Base-by-base conservation (phyloP, 169 alveolate genomes). In the Plasmodium coatneyi region DNA sequence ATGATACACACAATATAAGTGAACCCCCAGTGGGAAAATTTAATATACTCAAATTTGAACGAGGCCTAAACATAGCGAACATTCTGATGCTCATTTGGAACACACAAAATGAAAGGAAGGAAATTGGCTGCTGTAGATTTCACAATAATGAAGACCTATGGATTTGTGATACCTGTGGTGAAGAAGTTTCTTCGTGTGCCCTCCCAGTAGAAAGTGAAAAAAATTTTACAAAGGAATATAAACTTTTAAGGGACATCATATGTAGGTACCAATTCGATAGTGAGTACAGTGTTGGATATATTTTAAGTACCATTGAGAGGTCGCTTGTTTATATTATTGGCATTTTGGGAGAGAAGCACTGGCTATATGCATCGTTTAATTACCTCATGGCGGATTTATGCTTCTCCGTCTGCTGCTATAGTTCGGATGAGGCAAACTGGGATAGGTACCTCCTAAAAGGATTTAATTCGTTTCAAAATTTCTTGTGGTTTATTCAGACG, bases 281-380 rank as follows among this genome's bases (percentile, higher is more conserved):
- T 49, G 80, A 71, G n/a, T 49, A 34, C 9, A 41, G 52, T 70
- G 25, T 49, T 71, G 84, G 49, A n/a, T 34, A 25, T 9, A 41
- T 71, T 80, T 28, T 91, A 70, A 91, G 16, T 49, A 80, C 72
- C 34, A 70, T 91, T 43, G 95, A 91, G 49, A 39, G 76, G 54
- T 71, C 86, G 0, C 84, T 84, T 30, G 32, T 66, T 54, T 81
- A 81, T 91, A 52, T 91, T n/a, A 49, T 91, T 43, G 84, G 83
- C 5, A 81, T 82, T 32, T 71, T 91, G 28, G 95, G 95, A 19
- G 84, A 91, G 41, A 91, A 78, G 30, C 95, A 91, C 49, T 91
- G 95, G 95, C 28, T 91, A 71, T 91, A 91, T 91, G 95, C 95
- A 52, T 52, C 92, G 28, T 91, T 71, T 60, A 91, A 91, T 91